These are phyloP conservation scores for Salix caprea DNA, from an alignment of 345 rosid genomes.

Conservation along the genomic window DNA sequence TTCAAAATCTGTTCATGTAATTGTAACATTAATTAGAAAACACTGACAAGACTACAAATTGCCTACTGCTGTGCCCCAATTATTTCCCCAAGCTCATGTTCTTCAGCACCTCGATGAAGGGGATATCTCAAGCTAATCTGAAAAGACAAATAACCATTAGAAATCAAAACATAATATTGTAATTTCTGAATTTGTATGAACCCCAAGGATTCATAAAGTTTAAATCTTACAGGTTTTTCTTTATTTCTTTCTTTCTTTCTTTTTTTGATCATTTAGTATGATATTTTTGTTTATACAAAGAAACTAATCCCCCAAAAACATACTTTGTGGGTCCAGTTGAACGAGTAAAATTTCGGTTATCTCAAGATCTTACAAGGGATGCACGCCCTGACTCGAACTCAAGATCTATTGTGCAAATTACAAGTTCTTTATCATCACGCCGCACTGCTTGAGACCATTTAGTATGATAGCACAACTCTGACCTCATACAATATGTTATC, in stretches of 20 bases:
- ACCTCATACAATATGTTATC: too few species aligned
- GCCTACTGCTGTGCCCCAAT: slow-evolving; percentile 81
- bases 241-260: too few species aligned
- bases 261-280: too few species aligned
- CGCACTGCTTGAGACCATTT: background rate
- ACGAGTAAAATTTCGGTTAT: too few species aligned
- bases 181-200: background rate
- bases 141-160: slow-evolving; percentile 13
- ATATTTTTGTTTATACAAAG: too few species aligned
- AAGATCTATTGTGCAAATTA: too few species aligned
- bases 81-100: slow-evolving; percentile 63
- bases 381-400: too few species aligned
- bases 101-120: slow-evolving; percentile 68
- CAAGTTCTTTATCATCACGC: too few species aligned
- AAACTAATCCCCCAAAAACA: too few species aligned
- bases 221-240: background rate
- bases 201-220: background rate
- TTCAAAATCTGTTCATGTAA: background rate
- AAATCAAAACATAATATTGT: background rate
- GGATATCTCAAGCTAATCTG: slow-evolving; percentile 97
- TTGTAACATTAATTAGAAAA: background rate
- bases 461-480: background rate
- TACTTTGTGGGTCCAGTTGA: too few species aligned
- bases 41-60: background rate
- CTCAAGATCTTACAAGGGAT: too few species aligned